phyloP scores from a whole-genome alignment of 345 rosid genomes.

The Salix viminalis region DNA sequence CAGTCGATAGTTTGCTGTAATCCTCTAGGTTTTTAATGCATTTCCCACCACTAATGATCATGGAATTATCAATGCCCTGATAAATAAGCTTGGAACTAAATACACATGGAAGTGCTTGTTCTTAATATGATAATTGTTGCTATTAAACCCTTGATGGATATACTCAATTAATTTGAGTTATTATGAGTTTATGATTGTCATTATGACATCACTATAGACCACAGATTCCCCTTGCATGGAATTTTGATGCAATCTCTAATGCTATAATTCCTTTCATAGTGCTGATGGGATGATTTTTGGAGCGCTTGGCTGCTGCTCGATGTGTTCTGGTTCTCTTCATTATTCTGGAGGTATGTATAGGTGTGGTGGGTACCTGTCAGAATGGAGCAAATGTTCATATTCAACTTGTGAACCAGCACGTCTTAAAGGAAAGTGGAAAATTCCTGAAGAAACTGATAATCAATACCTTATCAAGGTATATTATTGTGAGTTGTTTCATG shows the following conservation, averaged over 20 bases:
- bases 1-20: too few relatives aligned
- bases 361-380: conserved; percentile 71
- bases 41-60: too few relatives aligned
- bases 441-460: conserved; percentile 65
- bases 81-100: too few relatives aligned
- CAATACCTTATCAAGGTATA: conserved; percentile 43
- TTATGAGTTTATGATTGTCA: too few relatives aligned
- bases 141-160: too few relatives aligned
- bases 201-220: too few relatives aligned
- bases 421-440: conserved; percentile 73
- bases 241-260: conserved; percentile 10
- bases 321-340: conserved; percentile 67
- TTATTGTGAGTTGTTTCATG: not conserved
- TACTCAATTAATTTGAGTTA: too few relatives aligned
- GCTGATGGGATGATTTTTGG: conserved; percentile 98
- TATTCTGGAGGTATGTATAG: conserved; percentile 74
- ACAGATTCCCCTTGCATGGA: not conserved
- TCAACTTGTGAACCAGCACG: conserved; percentile 70
- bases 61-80: too few relatives aligned
- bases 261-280: conserved; percentile 38
- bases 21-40: too few relatives aligned
- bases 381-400: conserved; percentile 89
- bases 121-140: too few relatives aligned
- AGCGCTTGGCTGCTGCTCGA: conserved; percentile 64
- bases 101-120: too few relatives aligned